Base-by-base conservation (phyloP, 2,329 filamentous ascomycete species). In the Ascochyta lentis region DNA sequence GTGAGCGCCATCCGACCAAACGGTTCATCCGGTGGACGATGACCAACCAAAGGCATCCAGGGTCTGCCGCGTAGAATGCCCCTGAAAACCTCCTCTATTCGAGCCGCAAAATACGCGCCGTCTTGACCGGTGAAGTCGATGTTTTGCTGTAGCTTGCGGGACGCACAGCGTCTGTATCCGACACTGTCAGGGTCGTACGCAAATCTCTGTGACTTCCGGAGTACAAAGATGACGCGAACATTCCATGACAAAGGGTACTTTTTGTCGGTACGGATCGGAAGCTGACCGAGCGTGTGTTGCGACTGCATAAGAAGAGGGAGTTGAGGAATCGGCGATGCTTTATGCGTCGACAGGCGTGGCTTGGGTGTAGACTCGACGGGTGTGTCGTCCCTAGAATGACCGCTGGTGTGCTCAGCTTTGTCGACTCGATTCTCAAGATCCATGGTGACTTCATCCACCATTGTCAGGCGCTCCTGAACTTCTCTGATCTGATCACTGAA, bases 381-480 rank as follows among this genome's bases (percentile, higher is more conserved):
- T 39, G 73, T 74, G 13, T 63, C 56, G 39, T 69, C 70, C 53
- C 68, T 67, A 22, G 67, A 72, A 29, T 54, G 33, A 10, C 68
- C 60, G 48, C 52, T 60, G 35, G 44, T 41, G 39, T 65, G 54
- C 55, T 76, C 72, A n/a, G 75, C 59, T 52, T 65, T 65, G 40
- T 77, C 75, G 22, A 77, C 59, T 38, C 73, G 62, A 48, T 75
- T 71, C 54, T 77, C 75, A 27, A 76, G 55, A 13, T 76, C 73
- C 75, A 77, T 77, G 16, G 72, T 74, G 15, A 70, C 67, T 38
- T 77, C 75, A 48, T 77, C 75, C n/a, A 77, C 69, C 59, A 74
- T 65, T 15, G 63, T 70, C 58, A 77, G 49, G 40, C 72, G 67
- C 60, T 76, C 71, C 49, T 74, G 70, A 27, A 75, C 63, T 9